Evolutionary conservation across 768 basidiomycete genomes (phyloP), one percentile per base, ranked within the genome.

Genomic region (Crassisporium funariophilum): DNA sequence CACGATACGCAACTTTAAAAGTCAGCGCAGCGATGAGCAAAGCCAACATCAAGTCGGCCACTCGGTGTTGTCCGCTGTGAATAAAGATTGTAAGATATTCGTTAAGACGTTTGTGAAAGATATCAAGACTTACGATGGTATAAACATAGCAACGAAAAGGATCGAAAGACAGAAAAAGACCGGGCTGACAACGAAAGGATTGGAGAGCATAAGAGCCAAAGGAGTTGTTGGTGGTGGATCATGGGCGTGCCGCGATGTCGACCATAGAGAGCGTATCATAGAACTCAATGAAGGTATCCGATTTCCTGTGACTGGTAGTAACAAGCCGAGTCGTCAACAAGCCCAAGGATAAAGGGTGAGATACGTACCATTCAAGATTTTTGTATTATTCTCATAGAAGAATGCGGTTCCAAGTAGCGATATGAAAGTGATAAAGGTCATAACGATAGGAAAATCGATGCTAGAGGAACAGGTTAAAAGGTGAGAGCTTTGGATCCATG

Each of bases 1-100:
- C 87, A 2, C 85, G 82, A 62, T 94, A 95, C 0, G 97, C 88
- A 17, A 95, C 76, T 29, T 81, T 79, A 64, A 88, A 89, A 4
- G 93, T 95, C 12, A 89, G 69, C 9, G 85, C 61, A 0, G 93
- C 86, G 43, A 93, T 82, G 5, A 88, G 53, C 4, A 82, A 78
- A 0, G 97, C 91, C 31, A 97, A 71, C n/a, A 82, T 65, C n/a
- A 95, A 80, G 66, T 99, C 95, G n/a, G 84, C 79, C 0, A 77
- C 65, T 9, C 82, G 75, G 48, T 91, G 89, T 50, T 87, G 82
- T 15, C 54, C 51, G 0, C 73, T 75, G 17, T 36, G 31, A 36
- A 41, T 6, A 38, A 24, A 46, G 9, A 29, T 27, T 4, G 23
- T 52, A 9, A 41, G 24, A 41, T 31, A 13, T 33, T 11, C n/a